Percentiles rank a stretch among this genome's conserved stretches.
phyloP scores from a whole-genome alignment of 306 rosid species.

The Erythrophleum fordii region DNA sequence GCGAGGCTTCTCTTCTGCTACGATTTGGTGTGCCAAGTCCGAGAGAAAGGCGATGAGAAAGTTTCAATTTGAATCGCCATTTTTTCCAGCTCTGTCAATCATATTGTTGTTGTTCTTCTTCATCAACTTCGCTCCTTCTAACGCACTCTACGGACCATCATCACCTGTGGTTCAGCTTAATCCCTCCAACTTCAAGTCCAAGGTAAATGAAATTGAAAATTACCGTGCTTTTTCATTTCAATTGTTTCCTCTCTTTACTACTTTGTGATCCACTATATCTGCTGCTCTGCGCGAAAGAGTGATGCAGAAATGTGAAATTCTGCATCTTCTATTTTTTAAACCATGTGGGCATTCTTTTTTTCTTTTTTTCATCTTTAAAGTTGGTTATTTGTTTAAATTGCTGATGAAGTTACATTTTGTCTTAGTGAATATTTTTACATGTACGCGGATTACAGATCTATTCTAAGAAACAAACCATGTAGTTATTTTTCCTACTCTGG shows the following conservation, averaged over 20 bases:
- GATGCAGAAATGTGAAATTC: slow-evolving; percentile 27
- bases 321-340: background rate
- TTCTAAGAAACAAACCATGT: background rate
- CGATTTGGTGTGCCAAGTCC: slow-evolving; percentile 30
- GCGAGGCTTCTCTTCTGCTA: slow-evolving; percentile 43
- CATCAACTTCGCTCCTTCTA: slow-evolving; percentile 46
- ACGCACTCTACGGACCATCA: slow-evolving; percentile 87
- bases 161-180: slow-evolving; percentile 93
- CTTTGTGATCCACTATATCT: slow-evolving; percentile 32
- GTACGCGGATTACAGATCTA: background rate
- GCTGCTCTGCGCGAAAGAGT: slow-evolving; percentile 12
- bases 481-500: background rate
- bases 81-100: slow-evolving; percentile 35
- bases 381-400: background rate
- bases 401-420: background rate
- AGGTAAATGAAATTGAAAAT: slow-evolving; percentile 56
- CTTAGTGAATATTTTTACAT: background rate
- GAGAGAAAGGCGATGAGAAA: slow-evolving; percentile 41
- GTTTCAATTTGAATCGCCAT: slow-evolving; percentile 38
- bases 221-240: background rate
- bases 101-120: slow-evolving; percentile 39
- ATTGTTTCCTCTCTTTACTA: background rate
- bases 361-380: background rate
- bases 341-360: slow-evolving; percentile 30
- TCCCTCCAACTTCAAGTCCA: slow-evolving; percentile 94